phyloP scores from a whole-genome alignment of 208 protist genomes.

The Acanthamoeba triangularis region DNA sequence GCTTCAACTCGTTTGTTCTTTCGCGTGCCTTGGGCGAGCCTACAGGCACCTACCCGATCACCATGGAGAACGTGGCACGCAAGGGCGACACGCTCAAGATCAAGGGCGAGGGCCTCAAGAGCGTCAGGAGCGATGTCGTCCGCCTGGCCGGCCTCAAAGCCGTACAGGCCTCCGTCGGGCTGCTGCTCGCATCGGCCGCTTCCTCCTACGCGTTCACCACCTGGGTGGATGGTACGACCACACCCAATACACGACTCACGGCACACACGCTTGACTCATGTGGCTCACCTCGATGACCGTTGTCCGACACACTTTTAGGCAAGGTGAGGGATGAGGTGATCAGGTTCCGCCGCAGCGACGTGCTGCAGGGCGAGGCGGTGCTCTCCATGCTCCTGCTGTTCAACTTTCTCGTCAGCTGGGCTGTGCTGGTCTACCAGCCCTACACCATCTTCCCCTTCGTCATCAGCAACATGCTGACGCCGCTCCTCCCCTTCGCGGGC shows the following conservation, averaged over 20 bases:
- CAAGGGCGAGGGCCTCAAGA: not conserved
- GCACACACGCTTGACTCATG: not conserved
- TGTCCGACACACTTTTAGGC: not conserved
- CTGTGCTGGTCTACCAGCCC: constrained; percentile 1
- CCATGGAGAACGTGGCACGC: not conserved
- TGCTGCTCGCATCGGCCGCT: not conserved
- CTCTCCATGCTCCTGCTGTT: not conserved
- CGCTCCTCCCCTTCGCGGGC: not conserved
- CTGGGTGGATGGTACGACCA: not conserved
- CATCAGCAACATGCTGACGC: not conserved
- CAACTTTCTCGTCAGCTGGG: not conserved
- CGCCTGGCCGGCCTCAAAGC: not conserved
- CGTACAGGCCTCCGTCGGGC: not conserved
- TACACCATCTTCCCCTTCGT: not conserved
- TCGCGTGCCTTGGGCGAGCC: not conserved
- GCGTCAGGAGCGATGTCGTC: not conserved
- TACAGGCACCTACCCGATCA: not conserved
- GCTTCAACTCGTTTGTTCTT: not conserved
- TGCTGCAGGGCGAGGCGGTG: not conserved
- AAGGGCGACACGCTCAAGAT: not conserved
- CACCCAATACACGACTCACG: not conserved
- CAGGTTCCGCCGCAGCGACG: not conserved
- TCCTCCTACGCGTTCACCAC: not conserved
- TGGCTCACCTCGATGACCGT: not conserved
- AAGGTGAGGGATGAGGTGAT: not conserved